Base-by-base conservation (phyloP, 495 filamentous ascomycete genomes). In the Neurospora sp. region DNA sequence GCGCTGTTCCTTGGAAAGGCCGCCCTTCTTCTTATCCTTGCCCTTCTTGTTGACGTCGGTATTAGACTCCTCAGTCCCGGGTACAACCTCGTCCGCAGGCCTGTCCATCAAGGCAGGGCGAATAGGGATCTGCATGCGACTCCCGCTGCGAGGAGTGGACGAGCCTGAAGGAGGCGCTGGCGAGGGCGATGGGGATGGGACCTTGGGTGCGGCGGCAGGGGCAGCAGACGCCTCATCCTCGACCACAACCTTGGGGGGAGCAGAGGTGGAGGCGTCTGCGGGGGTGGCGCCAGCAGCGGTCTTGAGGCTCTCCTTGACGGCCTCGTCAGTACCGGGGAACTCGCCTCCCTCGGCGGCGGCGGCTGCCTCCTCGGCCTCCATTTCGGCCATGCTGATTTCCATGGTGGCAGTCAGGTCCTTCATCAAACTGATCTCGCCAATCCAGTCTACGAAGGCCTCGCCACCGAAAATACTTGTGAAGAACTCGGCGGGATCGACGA, bases 391-490 rank as follows among this genome's bases (percentile, higher is more conserved):
- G 20, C 92, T 93, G 73, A 97, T 97, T 75, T 96, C 93, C 93
- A 96, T 95, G 3, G 93, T 94, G 72, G 91, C 89, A 4, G 92
- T 94, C 44, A 96, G 84, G 75, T 96, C 94, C 81, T 94, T 96
- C 91, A 97, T 95, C 70, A 97, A 86, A 68, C 91, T 94, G 73
- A 97, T 94, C 83, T 97, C 93, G 71, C 94, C 93, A 76, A 96
- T 96, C 78, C 94, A 89, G 81, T 96, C 95, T 35, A 90, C 86
- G 78, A 99, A 99, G 5, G 96, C 96, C 72, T 97, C 95, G 42
- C 96, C 96, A 74, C 96, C 96, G 77, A 99, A 99, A 73, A 99
- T 98, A 87, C 94, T 97, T 75, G 93, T 90, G 82, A 99, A 98
- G 89, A 99, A 99, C 83, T 99, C 96, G 59, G 94, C 88, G 0